A percentile compares a stretch with the other conserved stretches of the same genome.
Conservation (phyloP, 257 asterid species). For the Misopates orontium region DNA sequence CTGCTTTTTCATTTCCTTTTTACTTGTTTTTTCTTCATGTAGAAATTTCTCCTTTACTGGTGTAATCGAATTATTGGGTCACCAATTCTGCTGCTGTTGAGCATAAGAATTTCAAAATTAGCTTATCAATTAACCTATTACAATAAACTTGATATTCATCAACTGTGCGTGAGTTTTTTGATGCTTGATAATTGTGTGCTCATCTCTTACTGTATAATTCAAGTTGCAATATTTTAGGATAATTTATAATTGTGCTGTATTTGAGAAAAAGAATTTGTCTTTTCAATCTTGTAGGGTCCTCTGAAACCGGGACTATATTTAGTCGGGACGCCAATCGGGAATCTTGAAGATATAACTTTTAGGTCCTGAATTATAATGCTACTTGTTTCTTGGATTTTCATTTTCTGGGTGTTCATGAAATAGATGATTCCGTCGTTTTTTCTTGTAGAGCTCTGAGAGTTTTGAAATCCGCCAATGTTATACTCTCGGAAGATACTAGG, state of each 20-base stretch:
- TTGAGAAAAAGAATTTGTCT: not conserved
- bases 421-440: conserved; percentile 10
- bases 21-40: not conserved
- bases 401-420: not conserved
- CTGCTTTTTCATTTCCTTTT: conserved; percentile 8
- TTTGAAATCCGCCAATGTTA: conserved; percentile 76
- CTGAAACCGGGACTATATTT: conserved; percentile 83
- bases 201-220: not conserved
- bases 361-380: conserved; percentile 40
- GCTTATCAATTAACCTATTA: too few species aligned
- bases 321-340: conserved; percentile 94
- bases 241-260: conserved; percentile 1
- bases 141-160: conserved; percentile 4
- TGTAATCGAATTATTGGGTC: conserved; percentile 21
- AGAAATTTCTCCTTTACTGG: not conserved
- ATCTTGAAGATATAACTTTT: conserved; percentile 92
- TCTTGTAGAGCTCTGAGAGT: conserved; percentile 76
- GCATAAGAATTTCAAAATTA: too few species aligned
- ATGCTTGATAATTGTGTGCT: too few species aligned
- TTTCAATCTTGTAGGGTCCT: conserved; percentile 54
- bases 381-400: not conserved
- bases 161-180: too few species aligned
- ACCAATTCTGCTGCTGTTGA: not conserved
- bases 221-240: not conserved
- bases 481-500: conserved; percentile 93